A percentile compares a stretch with the other conserved stretches of the same genome.
These are phyloP conservation scores for Lojkania enalia DNA, from an alignment of 2,329 filamentous ascomycete species.

Conservation along the genomic window DNA sequence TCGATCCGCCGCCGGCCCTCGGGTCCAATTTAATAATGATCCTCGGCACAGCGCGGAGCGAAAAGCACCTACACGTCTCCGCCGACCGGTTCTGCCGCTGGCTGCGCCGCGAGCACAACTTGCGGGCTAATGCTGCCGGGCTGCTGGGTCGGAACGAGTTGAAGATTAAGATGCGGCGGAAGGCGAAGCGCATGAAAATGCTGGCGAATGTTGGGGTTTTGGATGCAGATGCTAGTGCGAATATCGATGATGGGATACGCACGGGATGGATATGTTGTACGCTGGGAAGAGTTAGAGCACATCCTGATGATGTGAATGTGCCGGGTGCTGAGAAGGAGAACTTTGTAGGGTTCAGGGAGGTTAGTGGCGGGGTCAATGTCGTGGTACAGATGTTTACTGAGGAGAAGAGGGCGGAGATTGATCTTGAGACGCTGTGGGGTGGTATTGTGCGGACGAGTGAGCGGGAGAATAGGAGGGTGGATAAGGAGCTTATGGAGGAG, in stretches of 20 bases:
- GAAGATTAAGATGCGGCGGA: conserved; percentile 80
- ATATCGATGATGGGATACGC: conserved; percentile 79
- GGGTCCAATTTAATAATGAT: conserved; percentile 91
- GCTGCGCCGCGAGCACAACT: conserved; percentile 71
- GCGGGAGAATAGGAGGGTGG: conserved; percentile 40
- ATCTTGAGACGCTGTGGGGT: conserved; percentile 68
- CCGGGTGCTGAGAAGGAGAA: conserved; percentile 48
- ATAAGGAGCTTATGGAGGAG: conserved; percentile 30
- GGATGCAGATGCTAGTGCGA: conserved; percentile 59
- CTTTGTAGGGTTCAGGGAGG: conserved; percentile 76
- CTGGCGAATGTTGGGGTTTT: conserved; percentile 68
- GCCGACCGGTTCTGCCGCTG: conserved; percentile 88
- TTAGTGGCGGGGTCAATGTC: conserved; percentile 60
- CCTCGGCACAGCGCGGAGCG: conserved; percentile 85
- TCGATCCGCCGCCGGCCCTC: conserved; percentile 85
- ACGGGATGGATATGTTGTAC: conserved; percentile 98
- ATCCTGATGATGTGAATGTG: conserved; percentile 42
- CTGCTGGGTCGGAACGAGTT: conserved; percentile 87
- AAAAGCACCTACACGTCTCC: conserved; percentile 89
- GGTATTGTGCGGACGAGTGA: conserved; percentile 50
- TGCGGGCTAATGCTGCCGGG: conserved; percentile 81
- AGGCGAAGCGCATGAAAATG: conserved; percentile 79
- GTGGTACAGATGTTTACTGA: conserved; percentile 74
- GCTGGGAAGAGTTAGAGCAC: conserved; percentile 69
- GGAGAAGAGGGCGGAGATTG: conserved; percentile 68